Evolutionary conservation across 768 basidiomycete species (phyloP).

Genomic region (Cystofilobasidium ferigula): DNA sequence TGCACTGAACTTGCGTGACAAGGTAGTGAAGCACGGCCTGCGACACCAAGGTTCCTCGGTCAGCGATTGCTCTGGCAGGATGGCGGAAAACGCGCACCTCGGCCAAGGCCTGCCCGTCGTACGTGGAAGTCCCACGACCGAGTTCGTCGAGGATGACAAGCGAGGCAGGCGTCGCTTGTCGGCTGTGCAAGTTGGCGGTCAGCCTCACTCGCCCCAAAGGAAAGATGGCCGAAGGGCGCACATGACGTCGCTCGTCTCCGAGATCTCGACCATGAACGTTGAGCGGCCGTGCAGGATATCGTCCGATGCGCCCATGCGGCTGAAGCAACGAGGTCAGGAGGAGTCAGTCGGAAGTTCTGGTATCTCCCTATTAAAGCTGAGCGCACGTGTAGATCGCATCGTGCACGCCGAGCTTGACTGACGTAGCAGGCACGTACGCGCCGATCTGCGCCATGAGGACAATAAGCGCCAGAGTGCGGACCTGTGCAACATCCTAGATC

Average conservation of each 20-base stretch:
- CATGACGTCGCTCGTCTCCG: constrained; percentile 76
- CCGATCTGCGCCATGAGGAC: constrained; percentile 72
- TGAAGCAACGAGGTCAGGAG: constrained; percentile 19
- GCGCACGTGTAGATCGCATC: constrained; percentile 64
- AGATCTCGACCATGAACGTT: constrained; percentile 60
- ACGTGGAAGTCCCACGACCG: constrained; percentile 82
- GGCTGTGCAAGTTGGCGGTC: constrained; percentile 38
- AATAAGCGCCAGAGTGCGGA: constrained; percentile 66
- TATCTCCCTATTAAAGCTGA: too few relatives aligned
- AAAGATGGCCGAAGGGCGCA: background rate
- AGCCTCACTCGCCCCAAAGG: background rate
- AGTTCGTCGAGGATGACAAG: constrained; percentile 78
- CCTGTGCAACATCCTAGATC: constrained; percentile 31
- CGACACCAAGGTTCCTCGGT: too few relatives aligned
- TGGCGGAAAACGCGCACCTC: constrained; percentile 25
- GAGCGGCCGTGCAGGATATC: constrained; percentile 76
- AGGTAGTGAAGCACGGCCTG: constrained; percentile 62
- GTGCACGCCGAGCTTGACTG: constrained; percentile 62
- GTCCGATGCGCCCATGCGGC: constrained; percentile 83
- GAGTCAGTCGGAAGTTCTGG: too few relatives aligned
- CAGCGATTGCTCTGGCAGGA: too few relatives aligned
- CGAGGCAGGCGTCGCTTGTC: constrained; percentile 59
- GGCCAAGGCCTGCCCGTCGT: constrained; percentile 55
- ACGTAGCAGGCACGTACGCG: constrained; percentile 62
- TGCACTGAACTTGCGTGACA: constrained; percentile 41